Conservation (phyloP, 169 alveolate genomes). For the Cryptosporidium sp. region DNA sequence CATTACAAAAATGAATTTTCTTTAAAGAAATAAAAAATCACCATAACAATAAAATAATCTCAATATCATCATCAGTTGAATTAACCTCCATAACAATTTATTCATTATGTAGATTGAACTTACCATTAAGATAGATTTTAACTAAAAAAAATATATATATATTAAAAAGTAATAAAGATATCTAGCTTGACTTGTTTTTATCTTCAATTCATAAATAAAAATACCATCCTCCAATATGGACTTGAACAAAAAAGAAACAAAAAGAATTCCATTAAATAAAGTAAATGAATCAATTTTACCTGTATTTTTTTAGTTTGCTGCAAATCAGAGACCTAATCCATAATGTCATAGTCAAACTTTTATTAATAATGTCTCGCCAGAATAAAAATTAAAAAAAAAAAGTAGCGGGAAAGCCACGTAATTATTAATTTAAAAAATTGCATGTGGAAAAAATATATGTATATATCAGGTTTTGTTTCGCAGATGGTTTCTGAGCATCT, state of each 20-base stretch:
- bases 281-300: too few relatives aligned
- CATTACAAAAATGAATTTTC: slow-evolving; percentile 34
- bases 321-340: not conserved
- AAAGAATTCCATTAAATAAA: too few relatives aligned
- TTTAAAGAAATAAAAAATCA: not conserved
- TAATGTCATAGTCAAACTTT: not conserved
- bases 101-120: not conserved
- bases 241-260: not conserved
- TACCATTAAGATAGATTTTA: not conserved
- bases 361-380: not conserved
- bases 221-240: too few relatives aligned
- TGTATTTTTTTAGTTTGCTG: not conserved
- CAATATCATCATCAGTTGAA: not conserved
- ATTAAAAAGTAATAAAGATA: too few relatives aligned
- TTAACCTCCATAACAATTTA: not conserved
- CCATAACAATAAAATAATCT: not conserved
- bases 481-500: slow-evolving; percentile 31
- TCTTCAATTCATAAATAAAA: too few relatives aligned
- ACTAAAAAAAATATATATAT: too few relatives aligned
- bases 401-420: slow-evolving; percentile 15
- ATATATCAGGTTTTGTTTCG: not conserved
- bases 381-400: not conserved
- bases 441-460: not conserved
- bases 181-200: not conserved
- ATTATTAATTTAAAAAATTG: not conserved